These are phyloP conservation scores for Myochromella boudieri DNA, from an alignment of 768 basidiomycete species.

Conservation along the genomic window DNA sequence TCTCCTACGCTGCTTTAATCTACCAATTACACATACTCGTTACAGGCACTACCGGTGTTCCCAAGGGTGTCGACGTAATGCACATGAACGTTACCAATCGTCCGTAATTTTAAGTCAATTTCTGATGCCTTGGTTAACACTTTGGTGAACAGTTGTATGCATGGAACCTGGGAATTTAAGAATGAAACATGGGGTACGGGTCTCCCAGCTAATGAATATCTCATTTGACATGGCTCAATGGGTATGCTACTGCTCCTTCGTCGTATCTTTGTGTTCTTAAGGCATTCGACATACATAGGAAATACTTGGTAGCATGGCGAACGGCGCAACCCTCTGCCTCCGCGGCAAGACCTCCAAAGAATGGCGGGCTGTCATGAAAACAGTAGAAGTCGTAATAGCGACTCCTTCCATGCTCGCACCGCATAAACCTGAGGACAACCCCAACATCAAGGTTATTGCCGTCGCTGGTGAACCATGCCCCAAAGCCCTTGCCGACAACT, in stretches of 20 bases:
- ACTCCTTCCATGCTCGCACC: constrained; percentile 49
- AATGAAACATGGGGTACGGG: constrained; percentile 51
- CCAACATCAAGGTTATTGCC: constrained; percentile 46
- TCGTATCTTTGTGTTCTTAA: constrained; percentile 37
- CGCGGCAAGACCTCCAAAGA: constrained; percentile 48
- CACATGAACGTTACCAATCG: neutral
- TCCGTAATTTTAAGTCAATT: neutral
- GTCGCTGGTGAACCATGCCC: constrained; percentile 53
- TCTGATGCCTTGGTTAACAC: neutral
- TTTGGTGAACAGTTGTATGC: constrained; percentile 27
- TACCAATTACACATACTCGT: constrained; percentile 1
- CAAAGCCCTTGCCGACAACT: constrained; percentile 39
- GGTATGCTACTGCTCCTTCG: constrained; percentile 26
- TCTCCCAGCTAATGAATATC: constrained; percentile 60
- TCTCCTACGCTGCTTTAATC: neutral
- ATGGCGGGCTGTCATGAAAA: constrained; percentile 48
- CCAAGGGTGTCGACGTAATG: too few species aligned
- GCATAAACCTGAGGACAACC: constrained; percentile 47
- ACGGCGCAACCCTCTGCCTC: constrained; percentile 50
- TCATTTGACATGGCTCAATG: constrained; percentile 68
- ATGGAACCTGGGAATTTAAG: constrained; percentile 51
- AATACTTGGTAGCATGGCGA: constrained; percentile 48
- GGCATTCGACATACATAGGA: constrained; percentile 45
- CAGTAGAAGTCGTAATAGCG: constrained; percentile 49
- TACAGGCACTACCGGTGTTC: too few species aligned